A percentile compares a stretch with the other conserved stretches of the same genome.
phyloP scores from a whole-genome alignment of 768 basidiomycete genomes.

The Dioszegia crocea region DNA sequence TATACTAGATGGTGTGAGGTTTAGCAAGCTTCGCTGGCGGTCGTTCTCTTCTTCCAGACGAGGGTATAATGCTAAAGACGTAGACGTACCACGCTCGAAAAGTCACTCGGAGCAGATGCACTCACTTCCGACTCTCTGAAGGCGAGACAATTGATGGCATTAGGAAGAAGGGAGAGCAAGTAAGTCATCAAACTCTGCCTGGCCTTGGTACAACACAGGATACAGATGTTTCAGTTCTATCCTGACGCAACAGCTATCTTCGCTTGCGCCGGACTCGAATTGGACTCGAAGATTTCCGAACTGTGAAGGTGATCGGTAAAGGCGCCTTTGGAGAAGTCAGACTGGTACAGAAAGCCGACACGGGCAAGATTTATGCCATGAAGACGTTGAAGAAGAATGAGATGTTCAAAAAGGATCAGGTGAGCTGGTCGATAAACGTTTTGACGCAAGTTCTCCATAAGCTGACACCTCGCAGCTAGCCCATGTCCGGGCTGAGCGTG shows the following conservation, averaged over 20 bases:
- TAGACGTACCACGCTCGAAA: constrained; percentile 44
- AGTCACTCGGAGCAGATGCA: constrained; percentile 38
- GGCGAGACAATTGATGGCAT: constrained; percentile 39
- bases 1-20: no score
- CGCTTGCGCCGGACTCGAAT: constrained; percentile 83
- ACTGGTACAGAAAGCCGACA: constrained; percentile 92
- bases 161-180: constrained; percentile 47
- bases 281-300: constrained; percentile 85
- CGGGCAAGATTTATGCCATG: constrained; percentile 98
- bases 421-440: constrained; percentile 45
- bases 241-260: constrained; percentile 65
- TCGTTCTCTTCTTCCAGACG: no score
- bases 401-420: constrained; percentile 99
- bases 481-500: constrained; percentile 95
- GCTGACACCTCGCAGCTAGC: constrained; percentile 62
- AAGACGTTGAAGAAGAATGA: constrained; percentile 95
- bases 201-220: no score
- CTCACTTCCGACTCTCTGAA: constrained; percentile 44
- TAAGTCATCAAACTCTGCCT: constrained; percentile 17
- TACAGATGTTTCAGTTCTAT: no score
- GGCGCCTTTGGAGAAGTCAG: constrained; percentile 98
- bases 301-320: constrained; percentile 98
- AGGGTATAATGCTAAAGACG: neutral
- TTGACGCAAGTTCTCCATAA: neutral
- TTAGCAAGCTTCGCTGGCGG: no score